Evolutionary conservation across 2,329 filamentous ascomycete species (phyloP), one percentile per base, ranked within the genome.

Genomic region (Elsinoe ampelina): DNA sequence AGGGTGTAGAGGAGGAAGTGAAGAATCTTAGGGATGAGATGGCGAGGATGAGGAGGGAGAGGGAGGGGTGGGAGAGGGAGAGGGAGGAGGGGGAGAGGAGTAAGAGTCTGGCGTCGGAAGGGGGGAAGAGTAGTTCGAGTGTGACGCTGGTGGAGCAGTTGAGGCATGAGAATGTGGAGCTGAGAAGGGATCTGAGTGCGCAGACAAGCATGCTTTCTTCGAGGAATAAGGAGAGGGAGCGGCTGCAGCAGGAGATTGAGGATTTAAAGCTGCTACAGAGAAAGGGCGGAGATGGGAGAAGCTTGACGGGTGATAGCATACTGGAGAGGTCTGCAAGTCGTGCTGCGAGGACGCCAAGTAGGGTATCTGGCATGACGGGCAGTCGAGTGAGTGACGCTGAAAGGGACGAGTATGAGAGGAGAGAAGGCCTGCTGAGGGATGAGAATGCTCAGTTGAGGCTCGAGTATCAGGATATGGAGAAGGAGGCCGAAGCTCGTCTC

Each of bases 121-220:
- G 59, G 10, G 57, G 17, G 34, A 54, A 48, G 39, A 84, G 80
- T 63, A 76, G 79, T 8, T 77, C 83, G 1, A 84, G 79, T 61
- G 87, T 82, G 7, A 80, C 90, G 1, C 80, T 89, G 10, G 87
- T 93, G n/a, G 89, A 95, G 60, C 86, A 95, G 63, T 75, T 97
- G 26, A 85, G 88, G 54, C 89, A 92, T 67, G 92, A 97, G 66
- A 97, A 96, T 65, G 89, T 89, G 2, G 92, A 96, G 68, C 73
- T 98, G 32, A 83, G 92, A 55, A 86, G 91, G 55, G 91, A 97
- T 70, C 87, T 97, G 30, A 89, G 91, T 60, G 93, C 93, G 2
- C 93, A 98, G 69, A 95, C 91, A 0, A 96, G 91, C 0, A 97
- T 98, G 89, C 80, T 98, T 34, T 96, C 92, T 1, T 97, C 93